A percentile compares a stretch with the other conserved stretches of the same genome.
Conservation (phyloP, 352 stramenopile genomes). For the Globisporangium heterothallicum region DNA sequence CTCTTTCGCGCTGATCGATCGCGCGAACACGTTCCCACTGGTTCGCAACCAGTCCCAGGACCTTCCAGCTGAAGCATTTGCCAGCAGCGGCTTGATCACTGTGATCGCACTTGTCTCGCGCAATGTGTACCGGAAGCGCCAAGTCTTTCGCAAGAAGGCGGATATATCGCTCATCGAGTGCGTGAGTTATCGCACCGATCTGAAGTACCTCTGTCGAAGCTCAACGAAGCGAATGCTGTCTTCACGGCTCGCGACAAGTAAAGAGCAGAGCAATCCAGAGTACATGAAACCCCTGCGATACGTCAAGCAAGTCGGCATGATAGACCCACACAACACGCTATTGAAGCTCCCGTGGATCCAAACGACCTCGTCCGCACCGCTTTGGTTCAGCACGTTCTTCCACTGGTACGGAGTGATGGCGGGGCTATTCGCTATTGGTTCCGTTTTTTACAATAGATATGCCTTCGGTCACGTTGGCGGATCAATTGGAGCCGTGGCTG, state of each 20-base stretch:
- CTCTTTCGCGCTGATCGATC: too few relatives aligned
- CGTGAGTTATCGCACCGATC: constrained; percentile 5
- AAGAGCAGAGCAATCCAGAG: too few relatives aligned
- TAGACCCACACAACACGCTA: background rate
- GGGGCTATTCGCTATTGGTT: too few relatives aligned
- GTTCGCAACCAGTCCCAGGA: too few relatives aligned
- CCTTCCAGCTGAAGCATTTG: background rate
- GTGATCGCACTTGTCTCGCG: constrained; percentile 1
- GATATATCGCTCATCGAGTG: constrained; percentile 2
- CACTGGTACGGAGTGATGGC: too few relatives aligned
- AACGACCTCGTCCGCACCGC: background rate
- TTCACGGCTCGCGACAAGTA: too few relatives aligned
- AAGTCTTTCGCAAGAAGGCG: background rate
- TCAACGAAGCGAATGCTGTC: too few relatives aligned
- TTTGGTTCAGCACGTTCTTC: background rate
- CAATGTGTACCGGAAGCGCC: constrained; percentile 3
- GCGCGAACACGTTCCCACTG: too few relatives aligned
- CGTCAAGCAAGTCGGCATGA: background rate
- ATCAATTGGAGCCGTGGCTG: too few relatives aligned
- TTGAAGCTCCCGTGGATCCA: background rate
- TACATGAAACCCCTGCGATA: background rate
- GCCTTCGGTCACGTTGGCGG: too few relatives aligned
- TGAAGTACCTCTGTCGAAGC: background rate
- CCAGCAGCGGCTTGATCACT: background rate
- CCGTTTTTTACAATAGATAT: too few relatives aligned